These are phyloP conservation scores for Nakazawaea peltata DNA, from an alignment of 805 yeast species.

Conservation along the genomic window DNA sequence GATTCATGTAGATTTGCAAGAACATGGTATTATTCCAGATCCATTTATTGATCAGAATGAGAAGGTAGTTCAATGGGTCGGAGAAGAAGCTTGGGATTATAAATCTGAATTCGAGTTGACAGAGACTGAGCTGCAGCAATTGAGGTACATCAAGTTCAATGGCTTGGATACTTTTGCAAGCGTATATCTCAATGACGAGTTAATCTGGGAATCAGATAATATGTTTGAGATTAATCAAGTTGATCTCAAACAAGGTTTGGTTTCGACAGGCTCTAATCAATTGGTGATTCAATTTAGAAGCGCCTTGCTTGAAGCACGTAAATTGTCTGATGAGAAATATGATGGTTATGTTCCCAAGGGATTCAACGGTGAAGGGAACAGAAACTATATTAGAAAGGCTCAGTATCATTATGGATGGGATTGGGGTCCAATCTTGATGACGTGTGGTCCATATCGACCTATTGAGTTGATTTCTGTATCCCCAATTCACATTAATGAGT, in stretches of 20 bases:
- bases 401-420: constrained; percentile 54
- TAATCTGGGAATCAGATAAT: constrained; percentile 30
- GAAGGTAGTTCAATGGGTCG: constrained; percentile 40
- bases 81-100: constrained; percentile 43
- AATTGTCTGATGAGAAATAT: constrained; percentile 21
- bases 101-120: constrained; percentile 14
- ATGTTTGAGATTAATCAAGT: constrained; percentile 31
- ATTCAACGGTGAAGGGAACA: constrained; percentile 34
- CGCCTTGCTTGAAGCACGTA: constrained; percentile 26
- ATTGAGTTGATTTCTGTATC: constrained; percentile 20
- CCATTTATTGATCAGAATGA: constrained; percentile 39
- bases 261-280: constrained; percentile 18
- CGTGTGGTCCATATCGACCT: constrained; percentile 37
- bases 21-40: constrained; percentile 30
- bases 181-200: constrained; percentile 29
- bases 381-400: constrained; percentile 40
- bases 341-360: constrained; percentile 18
- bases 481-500: constrained; percentile 10
- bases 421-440: constrained; percentile 41
- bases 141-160: constrained; percentile 21
- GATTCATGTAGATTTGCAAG: constrained; percentile 34
- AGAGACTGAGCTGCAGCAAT: constrained; percentile 2
- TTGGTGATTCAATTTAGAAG: constrained; percentile 29
- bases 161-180: constrained; percentile 37
- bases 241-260: constrained; percentile 16